Evolutionary conservation across 2,329 filamentous ascomycete genomes (phyloP), one percentile per base, ranked within the genome.

Genomic region (Paecilomyces sp.): DNA sequence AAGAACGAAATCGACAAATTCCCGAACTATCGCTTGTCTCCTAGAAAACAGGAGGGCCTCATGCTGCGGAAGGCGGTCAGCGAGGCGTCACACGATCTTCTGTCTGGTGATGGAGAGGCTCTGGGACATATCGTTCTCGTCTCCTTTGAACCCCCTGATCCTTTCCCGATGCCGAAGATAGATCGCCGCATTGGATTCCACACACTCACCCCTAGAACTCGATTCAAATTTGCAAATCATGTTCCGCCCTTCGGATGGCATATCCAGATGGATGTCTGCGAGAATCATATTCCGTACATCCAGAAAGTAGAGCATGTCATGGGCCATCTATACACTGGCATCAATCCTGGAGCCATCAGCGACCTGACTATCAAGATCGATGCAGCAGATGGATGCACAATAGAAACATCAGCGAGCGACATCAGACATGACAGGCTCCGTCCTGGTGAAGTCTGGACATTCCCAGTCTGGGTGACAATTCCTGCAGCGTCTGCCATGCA

Each of bases 61-160:
- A 58, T 65, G 18, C 33, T 67, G 33, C 60, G 63, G 8, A 56
- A 59, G n/a, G 63, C 66, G 15, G 64, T 75, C 36, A 61, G 60
- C n/a, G 65, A 65, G 31, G 65, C 66, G 5, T 67, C 67, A 12
- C 58, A 59, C 25, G 61, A 70, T 5, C 67, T 75, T n/a, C 41
- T 65, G 15, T 55, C 60, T 11, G 56, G 58, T n/a, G 60, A 65
- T 15, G 63, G 66, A 33, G 56, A 63, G 18, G 67, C 70, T 1
- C 68, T 69, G 50, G 67, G 72, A 22, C 73, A 75, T 62, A 57
- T 74, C 33, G 71, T 75, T 56, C 62, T 74, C 11, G 53, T 75
- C 28, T 73, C 73, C 28, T 59, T 67, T 3, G 62, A 62, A 9
- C 58, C 64, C 5, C 63, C 59, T 36, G 60, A 61, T 7, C 61